These are phyloP conservation scores for Breviolum minutum DNA, from an alignment of 73 alveolate species.

Conservation along the genomic window DNA sequence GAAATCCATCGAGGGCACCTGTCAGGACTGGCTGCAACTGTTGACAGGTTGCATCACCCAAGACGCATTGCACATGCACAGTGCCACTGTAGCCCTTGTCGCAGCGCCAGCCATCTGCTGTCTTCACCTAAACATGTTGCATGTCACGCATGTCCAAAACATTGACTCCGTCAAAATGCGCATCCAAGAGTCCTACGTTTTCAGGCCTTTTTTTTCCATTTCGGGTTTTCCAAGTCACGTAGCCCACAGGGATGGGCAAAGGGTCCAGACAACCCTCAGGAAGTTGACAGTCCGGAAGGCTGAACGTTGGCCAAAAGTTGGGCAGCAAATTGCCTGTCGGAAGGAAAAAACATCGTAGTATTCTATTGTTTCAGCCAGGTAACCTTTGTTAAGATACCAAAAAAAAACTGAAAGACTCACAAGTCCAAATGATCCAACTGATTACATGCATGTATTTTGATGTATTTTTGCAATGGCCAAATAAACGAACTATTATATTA, in stretches of 20 bases:
- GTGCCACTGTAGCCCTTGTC: constrained; percentile 67
- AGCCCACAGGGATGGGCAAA: constrained; percentile 71
- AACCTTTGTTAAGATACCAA: background rate
- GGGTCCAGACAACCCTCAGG: constrained; percentile 42
- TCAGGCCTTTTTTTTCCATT: background rate
- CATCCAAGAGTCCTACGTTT: no score
- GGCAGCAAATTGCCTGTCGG: constrained; percentile 63
- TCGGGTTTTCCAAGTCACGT: constrained; percentile 24
- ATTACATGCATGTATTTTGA: no score
- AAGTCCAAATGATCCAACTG: no score
- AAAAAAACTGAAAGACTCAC: no score
- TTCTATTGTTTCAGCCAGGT: background rate
- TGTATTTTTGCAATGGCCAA: no score
- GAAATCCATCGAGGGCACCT: background rate
- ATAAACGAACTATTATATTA: no score
- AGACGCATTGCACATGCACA: constrained; percentile 75
- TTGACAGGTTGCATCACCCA: constrained; percentile 21
- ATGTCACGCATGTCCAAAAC: background rate
- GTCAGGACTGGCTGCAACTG: constrained; percentile 83
- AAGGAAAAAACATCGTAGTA: background rate
- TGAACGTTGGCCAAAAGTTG: constrained; percentile 53
- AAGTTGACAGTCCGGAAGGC: constrained; percentile 25
- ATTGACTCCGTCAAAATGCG: background rate
- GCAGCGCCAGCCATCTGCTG: constrained; percentile 58
- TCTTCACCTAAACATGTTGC: background rate